These are phyloP conservation scores for Hanseniaspora jakobsenii DNA, from an alignment of 805 yeast genomes.

Conservation along the genomic window DNA sequence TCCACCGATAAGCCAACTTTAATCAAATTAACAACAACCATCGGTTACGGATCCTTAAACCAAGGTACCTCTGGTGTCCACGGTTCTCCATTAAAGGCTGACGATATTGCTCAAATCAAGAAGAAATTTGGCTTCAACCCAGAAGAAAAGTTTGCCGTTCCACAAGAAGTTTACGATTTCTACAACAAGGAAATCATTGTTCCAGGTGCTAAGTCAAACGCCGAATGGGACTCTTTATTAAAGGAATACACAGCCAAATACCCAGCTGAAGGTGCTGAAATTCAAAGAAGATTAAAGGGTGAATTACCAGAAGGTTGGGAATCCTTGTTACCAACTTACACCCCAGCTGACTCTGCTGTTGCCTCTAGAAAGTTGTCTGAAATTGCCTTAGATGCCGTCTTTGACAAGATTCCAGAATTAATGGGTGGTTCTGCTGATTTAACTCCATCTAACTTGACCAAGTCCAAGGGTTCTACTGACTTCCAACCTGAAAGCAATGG, in stretches of 20 bases:
- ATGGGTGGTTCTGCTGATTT: slow-evolving; percentile 98
- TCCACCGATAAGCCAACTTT: slow-evolving; percentile 73
- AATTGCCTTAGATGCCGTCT: slow-evolving; percentile 52
- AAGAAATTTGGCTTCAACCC: slow-evolving; percentile 80
- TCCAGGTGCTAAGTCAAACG: slow-evolving; percentile 56
- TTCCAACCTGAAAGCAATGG: slow-evolving; percentile 80
- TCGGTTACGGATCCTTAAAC: slow-evolving; percentile 81
- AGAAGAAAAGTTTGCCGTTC: slow-evolving; percentile 61
- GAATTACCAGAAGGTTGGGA: slow-evolving; percentile 79
- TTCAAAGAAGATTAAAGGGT: slow-evolving; percentile 63
- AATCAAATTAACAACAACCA: slow-evolving; percentile 78
- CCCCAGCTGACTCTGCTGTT: slow-evolving; percentile 63
- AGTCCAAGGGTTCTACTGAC: slow-evolving; percentile 71
- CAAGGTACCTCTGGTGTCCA: slow-evolving; percentile 88
- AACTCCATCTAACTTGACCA: slow-evolving; percentile 92
- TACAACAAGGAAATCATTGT: slow-evolving; percentile 43
- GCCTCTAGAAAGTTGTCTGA: slow-evolving; percentile 95
- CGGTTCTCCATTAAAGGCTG: slow-evolving; percentile 91
- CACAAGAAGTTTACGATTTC: slow-evolving; percentile 67
- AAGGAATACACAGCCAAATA: slow-evolving; percentile 50
- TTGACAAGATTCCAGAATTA: slow-evolving; percentile 65
- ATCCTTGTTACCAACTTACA: slow-evolving; percentile 63
- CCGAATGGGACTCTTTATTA: slow-evolving; percentile 61
- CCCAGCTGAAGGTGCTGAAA: slow-evolving; percentile 69
- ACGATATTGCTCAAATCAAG: slow-evolving; percentile 82